Evolutionary conservation across 768 basidiomycete species (phyloP), one percentile per base, ranked within the genome.

Genomic region (Pulveroboletus sp.): DNA sequence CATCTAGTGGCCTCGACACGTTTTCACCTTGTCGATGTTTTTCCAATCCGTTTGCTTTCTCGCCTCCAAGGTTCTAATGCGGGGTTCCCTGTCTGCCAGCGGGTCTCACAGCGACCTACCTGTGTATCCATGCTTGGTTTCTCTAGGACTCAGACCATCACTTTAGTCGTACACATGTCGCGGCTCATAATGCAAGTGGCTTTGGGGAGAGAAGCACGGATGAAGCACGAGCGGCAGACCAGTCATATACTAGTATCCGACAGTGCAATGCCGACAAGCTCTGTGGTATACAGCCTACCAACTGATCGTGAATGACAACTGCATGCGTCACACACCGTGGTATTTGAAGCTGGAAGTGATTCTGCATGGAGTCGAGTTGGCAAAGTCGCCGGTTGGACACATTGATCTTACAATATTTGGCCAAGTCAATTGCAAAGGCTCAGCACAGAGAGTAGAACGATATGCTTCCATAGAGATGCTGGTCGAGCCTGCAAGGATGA

Each of bases 261-360:
- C n/a, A n/a, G n/a, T n/a, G n/a, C n/a, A n/a, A n/a, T n/a, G n/a
- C n/a, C n/a, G n/a, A n/a, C n/a, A n/a, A n/a, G n/a, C n/a, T n/a
- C n/a, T n/a, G n/a, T n/a, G n/a, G n/a, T n/a, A n/a, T n/a, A n/a
- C n/a, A n/a, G n/a, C n/a, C n/a, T n/a, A n/a, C n/a, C n/a, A n/a
- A n/a, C n/a, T n/a, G n/a, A n/a, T n/a, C n/a, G n/a, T 34, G 24
- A 22, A 27, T n/a, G 38, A 23, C 4, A 22, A 22, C 19, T 29
- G 24, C 16, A 17, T 39, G 9, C 20, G 22, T 39, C 32, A 10
- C 43, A 35, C 22, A 32, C 45, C 46, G 38, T 43, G n/a, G n/a
- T n/a, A n/a, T n/a, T n/a, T n/a, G n/a, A n/a, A n/a, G 59, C 17
- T 26, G 36, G 47, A 27, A 22, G 55, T 51, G 5, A 47, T 53